These are phyloP conservation scores for Mrakia frigida DNA, from an alignment of 768 basidiomycete species.

Conservation along the genomic window DNA sequence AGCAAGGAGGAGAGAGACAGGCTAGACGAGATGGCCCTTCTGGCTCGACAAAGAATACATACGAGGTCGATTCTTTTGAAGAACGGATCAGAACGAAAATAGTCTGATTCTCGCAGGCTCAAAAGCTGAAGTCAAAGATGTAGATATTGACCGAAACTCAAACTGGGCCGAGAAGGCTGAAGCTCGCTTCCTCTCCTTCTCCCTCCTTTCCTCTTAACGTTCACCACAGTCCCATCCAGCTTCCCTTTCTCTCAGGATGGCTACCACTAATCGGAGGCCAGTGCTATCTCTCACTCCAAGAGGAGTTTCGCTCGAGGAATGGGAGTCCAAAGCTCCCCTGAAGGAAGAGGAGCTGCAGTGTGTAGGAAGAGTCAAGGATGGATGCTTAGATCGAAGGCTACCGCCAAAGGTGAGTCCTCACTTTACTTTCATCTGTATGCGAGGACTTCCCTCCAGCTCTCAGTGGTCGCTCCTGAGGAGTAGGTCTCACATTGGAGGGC, in stretches of 20 bases:
- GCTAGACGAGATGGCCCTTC: no score
- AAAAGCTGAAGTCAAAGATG: no score
- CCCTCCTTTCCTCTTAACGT: neutral
- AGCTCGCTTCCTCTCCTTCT: neutral
- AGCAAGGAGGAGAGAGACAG: neutral
- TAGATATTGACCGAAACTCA: no score
- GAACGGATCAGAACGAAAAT: no score
- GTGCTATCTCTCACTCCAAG: constrained; percentile 1
- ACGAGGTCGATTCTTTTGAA: no score
- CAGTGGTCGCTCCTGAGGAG: no score
- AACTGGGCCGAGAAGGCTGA: no score
- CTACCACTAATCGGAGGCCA: neutral
- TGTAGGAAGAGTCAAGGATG: constrained; percentile 58
- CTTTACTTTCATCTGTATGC: no score
- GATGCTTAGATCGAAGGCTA: constrained; percentile 57
- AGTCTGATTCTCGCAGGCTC: no score
- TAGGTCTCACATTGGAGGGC: no score
- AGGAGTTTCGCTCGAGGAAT: constrained; percentile 62
- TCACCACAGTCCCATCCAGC: neutral
- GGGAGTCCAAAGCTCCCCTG: constrained; percentile 78
- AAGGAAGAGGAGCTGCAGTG: constrained; percentile 64
- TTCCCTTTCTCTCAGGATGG: neutral
- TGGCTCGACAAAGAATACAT: no score
- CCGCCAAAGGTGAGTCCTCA: constrained; percentile 63
- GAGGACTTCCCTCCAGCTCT: no score